Evolutionary conservation across 495 filamentous ascomycete species (phyloP).

Genomic region (Gamarada debralockiae): DNA sequence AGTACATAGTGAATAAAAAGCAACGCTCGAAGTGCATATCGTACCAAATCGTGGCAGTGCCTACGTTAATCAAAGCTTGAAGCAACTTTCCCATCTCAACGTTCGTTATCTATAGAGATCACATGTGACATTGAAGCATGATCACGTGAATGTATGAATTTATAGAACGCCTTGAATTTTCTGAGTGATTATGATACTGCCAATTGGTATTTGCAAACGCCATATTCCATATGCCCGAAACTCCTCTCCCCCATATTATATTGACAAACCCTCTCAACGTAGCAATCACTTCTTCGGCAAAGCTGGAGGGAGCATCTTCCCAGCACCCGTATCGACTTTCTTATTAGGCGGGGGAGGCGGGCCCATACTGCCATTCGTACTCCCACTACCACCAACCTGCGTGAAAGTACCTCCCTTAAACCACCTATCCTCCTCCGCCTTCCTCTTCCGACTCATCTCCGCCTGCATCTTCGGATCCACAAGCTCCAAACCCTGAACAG

Average conservation of each 20-base stretch:
- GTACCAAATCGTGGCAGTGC: too few relatives aligned
- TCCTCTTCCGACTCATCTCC: conserved; percentile 78
- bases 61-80: too few relatives aligned
- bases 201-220: too few relatives aligned
- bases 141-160: too few relatives aligned
- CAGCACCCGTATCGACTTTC: conserved; percentile 22
- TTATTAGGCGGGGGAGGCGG: conserved; percentile 23
- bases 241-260: too few relatives aligned
- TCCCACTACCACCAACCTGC: conserved; percentile 61
- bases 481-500: conserved; percentile 90
- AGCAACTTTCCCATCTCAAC: too few relatives aligned
- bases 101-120: too few relatives aligned
- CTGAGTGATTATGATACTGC: too few relatives aligned
- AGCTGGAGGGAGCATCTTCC: conserved; percentile 26
- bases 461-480: conserved; percentile 90
- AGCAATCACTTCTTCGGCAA: conserved; percentile 14
- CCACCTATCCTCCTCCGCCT: conserved; percentile 92
- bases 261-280: background rate
- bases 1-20: too few relatives aligned
- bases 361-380: conserved; percentile 12
- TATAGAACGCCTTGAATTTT: too few relatives aligned
- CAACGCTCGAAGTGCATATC: too few relatives aligned
- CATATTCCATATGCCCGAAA: conserved; percentile 12
- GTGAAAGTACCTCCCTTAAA: conserved; percentile 97
- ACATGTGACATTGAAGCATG: too few relatives aligned